Percentiles rank a stretch among this genome's conserved stretches.
phyloP scores from a whole-genome alignment of 129 eudicot species.

The Smallanthus sonchifolius region DNA sequence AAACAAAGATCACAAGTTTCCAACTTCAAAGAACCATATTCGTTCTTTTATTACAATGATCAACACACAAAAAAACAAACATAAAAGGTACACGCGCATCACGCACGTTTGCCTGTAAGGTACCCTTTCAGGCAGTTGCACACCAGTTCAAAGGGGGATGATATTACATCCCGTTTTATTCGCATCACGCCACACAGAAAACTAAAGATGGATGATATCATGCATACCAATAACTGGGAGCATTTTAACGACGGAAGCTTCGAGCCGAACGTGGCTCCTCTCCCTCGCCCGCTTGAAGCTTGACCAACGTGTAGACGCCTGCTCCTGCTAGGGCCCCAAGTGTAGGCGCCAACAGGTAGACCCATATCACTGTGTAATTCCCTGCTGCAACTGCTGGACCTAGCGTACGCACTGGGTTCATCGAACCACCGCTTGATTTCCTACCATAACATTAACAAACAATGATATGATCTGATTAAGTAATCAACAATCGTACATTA shows the following conservation, averaged over 20 bases:
- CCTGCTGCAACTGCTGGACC: constrained; percentile 95
- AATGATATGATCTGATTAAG: background rate
- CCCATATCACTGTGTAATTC: constrained; percentile 67
- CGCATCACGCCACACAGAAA: constrained; percentile 20
- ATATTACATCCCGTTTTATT: constrained; percentile 19
- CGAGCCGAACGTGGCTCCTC: constrained; percentile 48
- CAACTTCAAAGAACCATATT: constrained; percentile 3
- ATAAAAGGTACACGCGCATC: background rate
- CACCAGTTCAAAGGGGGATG: constrained; percentile 12
- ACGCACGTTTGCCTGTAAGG: background rate
- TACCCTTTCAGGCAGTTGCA: constrained; percentile 4
- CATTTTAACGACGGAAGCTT: constrained; percentile 66
- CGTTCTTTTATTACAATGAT: constrained; percentile 23
- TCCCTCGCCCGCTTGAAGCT: constrained; percentile 54
- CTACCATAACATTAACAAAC: constrained; percentile 27
- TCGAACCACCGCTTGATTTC: constrained; percentile 73
- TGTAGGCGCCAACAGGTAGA: constrained; percentile 75
- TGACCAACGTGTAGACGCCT: constrained; percentile 62
- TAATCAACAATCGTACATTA: background rate
- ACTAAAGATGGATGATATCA: constrained; percentile 5
- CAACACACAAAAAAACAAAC: constrained; percentile 14
- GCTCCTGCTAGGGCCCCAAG: constrained; percentile 84
- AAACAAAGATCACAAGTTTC: background rate
- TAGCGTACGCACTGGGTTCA: constrained; percentile 84
- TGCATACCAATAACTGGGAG: background rate